These are phyloP conservation scores for Rosa rugosa DNA, from an alignment of 306 rosid genomes.

Conservation along the genomic window DNA sequence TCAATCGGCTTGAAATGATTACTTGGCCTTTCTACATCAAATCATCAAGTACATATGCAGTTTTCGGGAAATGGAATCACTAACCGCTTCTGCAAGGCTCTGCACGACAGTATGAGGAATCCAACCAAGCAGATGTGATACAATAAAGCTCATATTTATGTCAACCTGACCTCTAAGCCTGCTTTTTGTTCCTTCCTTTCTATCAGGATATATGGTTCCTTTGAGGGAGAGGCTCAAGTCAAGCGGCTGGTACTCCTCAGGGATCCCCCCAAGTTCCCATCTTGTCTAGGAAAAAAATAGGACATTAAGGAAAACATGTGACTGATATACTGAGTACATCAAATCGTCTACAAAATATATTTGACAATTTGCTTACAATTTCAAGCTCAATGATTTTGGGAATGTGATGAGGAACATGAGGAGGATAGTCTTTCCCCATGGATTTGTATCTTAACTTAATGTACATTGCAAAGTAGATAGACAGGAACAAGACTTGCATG, in stretches of 20 bases:
- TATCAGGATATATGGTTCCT: conserved; percentile 41
- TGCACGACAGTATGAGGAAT: conserved; percentile 27
- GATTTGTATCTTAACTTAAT: conserved; percentile 42
- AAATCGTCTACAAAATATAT: neutral
- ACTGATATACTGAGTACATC: neutral
- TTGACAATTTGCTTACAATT: conserved; percentile 34
- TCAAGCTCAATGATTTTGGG: conserved; percentile 43
- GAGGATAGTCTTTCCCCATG: conserved; percentile 47
- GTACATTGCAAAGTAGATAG: conserved; percentile 30
- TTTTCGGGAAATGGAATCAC: neutral
- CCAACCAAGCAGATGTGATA: conserved; percentile 30
- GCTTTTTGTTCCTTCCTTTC: conserved; percentile 28
- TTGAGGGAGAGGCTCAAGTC: conserved; percentile 9
- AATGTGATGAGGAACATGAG: conserved; percentile 43
- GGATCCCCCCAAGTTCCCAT: conserved; percentile 40
- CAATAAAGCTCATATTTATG: conserved; percentile 30
- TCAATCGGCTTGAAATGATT: neutral
- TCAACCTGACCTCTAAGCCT: conserved; percentile 34
- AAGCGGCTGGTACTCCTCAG: neutral
- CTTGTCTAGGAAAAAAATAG: conserved; percentile 2
- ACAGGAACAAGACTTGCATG: conserved; percentile 37
- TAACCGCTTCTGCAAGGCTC: conserved; percentile 27
- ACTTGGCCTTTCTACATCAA: neutral
- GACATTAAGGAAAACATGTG: neutral
- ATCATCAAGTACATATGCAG: neutral